Evolutionary conservation across 257 asterid species (phyloP), one percentile per base, ranked within the genome.

Genomic region (Fraxinus excelsior): DNA sequence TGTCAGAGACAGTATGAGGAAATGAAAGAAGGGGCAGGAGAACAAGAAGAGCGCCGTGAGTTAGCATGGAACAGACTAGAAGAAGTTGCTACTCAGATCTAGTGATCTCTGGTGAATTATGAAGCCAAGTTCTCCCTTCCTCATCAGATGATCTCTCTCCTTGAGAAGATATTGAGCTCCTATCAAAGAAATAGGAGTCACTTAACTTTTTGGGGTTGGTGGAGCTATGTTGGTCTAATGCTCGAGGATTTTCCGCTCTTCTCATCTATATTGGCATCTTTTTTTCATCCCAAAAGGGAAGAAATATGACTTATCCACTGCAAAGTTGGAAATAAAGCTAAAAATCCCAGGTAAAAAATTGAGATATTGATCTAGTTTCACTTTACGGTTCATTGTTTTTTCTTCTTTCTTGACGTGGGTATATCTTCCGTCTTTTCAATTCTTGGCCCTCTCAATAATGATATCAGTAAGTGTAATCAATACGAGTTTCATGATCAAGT

Each of bases 41-140:
- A 83, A 79, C 35, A 81, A 14, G 84, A 87, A 78, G 94, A 87
- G 82, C 87, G 85, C 77, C 91, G 96, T 0, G 77, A 78, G 76
- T 79, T 80, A 71, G 69, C 86, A 28, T 94, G 97, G 98, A 91
- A 87, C 87, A 90, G 84, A 89, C 87, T 94, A 26, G 97, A 94
- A 87, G 93, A 88, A 80, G 94, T 87, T 66, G 98, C 93, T 70
- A 75, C 82, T 74, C 80, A 79, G 84, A 81, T 65, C 40, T 83
- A 76, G 79, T 46, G 46, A 77, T 78, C 72, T 62, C 67, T 28
- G 10, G 72, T 56, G 62, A 66, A 64, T 53, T 70, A 64, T 37
- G 40, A 38, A 25, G 34, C 67, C 67, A 2, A 23, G 67, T 25
- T 21, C 34, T 23, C 62, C 60, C 23, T 51, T 18, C 23, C 62